Evolutionary conservation across 2,329 filamentous ascomycete genomes (phyloP).

Genomic region (Epicoccum sorghinum): DNA sequence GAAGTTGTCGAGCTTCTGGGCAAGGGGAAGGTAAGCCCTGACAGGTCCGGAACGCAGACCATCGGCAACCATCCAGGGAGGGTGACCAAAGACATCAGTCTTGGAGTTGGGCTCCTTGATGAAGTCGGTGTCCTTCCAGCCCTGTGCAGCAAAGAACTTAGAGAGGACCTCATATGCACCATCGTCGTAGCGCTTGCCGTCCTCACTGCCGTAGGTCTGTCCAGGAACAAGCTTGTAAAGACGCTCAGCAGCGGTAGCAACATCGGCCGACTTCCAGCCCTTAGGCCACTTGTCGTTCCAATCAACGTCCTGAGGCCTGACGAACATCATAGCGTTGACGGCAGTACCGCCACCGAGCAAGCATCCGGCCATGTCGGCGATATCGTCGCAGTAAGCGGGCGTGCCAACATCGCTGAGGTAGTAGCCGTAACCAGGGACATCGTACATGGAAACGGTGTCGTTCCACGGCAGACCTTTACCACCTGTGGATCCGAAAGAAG

Average conservation of each 20-base stretch:
- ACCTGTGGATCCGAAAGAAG: conserved; percentile 40
- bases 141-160: conserved; percentile 62
- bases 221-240: conserved; percentile 75
- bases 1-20: conserved; percentile 67
- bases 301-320: conserved; percentile 54
- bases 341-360: conserved; percentile 70
- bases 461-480: conserved; percentile 43
- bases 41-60: conserved; percentile 72
- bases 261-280: conserved; percentile 71
- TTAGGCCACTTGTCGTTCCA: conserved; percentile 75
- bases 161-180: conserved; percentile 69
- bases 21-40: conserved; percentile 71
- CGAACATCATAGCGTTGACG: conserved; percentile 64
- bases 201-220: conserved; percentile 67
- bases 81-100: conserved; percentile 64
- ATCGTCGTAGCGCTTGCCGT: conserved; percentile 69
- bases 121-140: conserved; percentile 69
- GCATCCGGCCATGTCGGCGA: conserved; percentile 73
- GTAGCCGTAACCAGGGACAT: conserved; percentile 46
- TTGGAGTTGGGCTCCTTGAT: conserved; percentile 66
- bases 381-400: conserved; percentile 62
- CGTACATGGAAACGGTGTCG: conserved; percentile 44
- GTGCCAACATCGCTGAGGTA: conserved; percentile 39
- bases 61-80: conserved; percentile 68
- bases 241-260: conserved; percentile 64